Evolutionary conservation across 2,329 filamentous ascomycete genomes (phyloP).

Genomic region (Cercospora sp.): DNA sequence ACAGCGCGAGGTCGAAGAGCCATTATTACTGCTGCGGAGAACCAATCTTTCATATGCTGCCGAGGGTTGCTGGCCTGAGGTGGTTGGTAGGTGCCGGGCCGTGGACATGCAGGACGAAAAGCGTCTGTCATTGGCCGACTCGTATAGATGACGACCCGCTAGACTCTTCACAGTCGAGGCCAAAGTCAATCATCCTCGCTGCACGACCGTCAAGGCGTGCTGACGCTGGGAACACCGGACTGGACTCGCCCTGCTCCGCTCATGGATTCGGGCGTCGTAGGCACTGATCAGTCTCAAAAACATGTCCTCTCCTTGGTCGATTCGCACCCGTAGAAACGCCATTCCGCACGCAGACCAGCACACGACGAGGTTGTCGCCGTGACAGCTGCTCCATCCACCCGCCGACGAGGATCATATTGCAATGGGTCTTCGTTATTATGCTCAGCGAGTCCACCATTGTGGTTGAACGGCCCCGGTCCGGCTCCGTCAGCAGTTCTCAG

Average conservation of each 20-base stretch:
- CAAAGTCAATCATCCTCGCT: conserved; percentile 6
- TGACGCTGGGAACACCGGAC: conserved; percentile 3
- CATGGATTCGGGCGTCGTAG: conserved; percentile 14
- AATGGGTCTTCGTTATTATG: conserved; percentile 24
- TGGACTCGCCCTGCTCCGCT: conserved; percentile 17
- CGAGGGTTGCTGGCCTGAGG: conserved; percentile 2
- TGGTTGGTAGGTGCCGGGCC: neutral
- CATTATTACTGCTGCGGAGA: neutral
- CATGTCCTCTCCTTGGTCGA: conserved; percentile 21
- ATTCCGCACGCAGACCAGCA: conserved; percentile 17
- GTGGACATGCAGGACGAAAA: neutral
- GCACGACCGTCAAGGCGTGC: neutral
- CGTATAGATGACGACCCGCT: conserved; percentile 8
- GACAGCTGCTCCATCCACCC: conserved; percentile 1
- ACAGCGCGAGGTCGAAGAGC: neutral
- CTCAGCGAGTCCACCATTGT: conserved; percentile 19
- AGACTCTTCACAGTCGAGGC: conserved; percentile 1
- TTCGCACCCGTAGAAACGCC: conserved; percentile 23
- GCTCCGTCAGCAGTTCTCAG: conserved; percentile 15
- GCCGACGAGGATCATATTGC: conserved; percentile 1
- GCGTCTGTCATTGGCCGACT: conserved; percentile 14
- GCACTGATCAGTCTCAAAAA: conserved; percentile 21
- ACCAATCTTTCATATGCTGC: conserved; percentile 7
- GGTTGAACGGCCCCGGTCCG: conserved; percentile 22
- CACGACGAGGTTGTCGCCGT: conserved; percentile 11